A percentile compares a stretch with the other conserved stretches of the same genome.
phyloP scores from a whole-genome alignment of 768 basidiomycete genomes.

The Polyporus arcularius region DNA sequence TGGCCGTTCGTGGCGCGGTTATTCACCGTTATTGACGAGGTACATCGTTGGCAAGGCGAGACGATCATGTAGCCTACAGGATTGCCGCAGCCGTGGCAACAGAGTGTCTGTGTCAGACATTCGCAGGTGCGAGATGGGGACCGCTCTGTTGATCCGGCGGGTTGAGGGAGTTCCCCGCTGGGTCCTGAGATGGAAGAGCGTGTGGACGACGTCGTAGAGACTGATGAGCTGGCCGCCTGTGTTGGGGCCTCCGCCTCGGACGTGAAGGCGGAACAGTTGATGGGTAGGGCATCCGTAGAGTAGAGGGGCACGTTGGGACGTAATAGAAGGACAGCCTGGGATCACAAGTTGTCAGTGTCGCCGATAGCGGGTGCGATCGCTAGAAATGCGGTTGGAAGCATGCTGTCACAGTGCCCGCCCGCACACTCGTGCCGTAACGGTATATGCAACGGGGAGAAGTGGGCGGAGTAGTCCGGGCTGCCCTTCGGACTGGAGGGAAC shows the following conservation, averaged over 20 bases:
- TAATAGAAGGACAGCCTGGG: slow-evolving; percentile 79
- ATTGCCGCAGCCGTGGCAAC: slow-evolving; percentile 76
- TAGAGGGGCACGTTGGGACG: slow-evolving; percentile 81
- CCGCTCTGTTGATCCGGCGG: slow-evolving; percentile 25
- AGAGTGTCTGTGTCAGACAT: slow-evolving; percentile 80
- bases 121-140: slow-evolving; percentile 69
- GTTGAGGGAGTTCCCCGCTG: slow-evolving; percentile 16
- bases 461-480: not conserved
- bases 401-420: not conserved
- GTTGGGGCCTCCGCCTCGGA: slow-evolving; percentile 25
- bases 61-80: slow-evolving; percentile 83
- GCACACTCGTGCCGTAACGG: not conserved
- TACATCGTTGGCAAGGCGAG: slow-evolving; percentile 75
- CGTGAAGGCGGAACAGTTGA: slow-evolving; percentile 72
- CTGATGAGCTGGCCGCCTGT: slow-evolving; percentile 15
- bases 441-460: not conserved
- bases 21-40: slow-evolving; percentile 62
- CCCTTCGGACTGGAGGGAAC: not conserved
- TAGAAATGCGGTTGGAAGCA: not conserved
- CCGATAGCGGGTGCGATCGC: slow-evolving; percentile 1
- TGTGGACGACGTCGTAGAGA: slow-evolving; percentile 19
- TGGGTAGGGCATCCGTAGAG: slow-evolving; percentile 78
- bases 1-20: slow-evolving; percentile 82
- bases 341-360: slow-evolving; percentile 13
- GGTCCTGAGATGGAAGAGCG: not conserved